phyloP scores from a whole-genome alignment of 305 asterid species.

The Ilex paraguariensis region DNA sequence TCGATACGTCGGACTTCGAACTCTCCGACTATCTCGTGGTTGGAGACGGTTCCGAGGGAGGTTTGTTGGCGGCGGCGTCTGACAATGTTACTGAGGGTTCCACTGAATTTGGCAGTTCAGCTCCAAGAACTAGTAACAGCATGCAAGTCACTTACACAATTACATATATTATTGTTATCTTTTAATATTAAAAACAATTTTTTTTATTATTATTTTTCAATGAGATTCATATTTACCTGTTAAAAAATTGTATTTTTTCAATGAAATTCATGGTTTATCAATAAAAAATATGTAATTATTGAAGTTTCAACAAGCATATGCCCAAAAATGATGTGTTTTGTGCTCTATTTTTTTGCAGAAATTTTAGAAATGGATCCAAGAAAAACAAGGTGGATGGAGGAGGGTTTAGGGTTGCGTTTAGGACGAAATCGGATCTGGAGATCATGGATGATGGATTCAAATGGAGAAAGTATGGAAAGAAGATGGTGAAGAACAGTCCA shows the following conservation, averaged over 20 bases:
- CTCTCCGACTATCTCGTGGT: slow-evolving; percentile 17
- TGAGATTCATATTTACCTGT: too few relatives aligned
- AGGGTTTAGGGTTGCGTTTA: slow-evolving; percentile 71
- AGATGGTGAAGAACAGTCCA: slow-evolving; percentile 93
- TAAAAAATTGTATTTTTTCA: too few relatives aligned
- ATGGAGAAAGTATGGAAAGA: slow-evolving; percentile 96
- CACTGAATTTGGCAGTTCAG: slow-evolving; percentile 1
- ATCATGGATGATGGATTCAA: slow-evolving; percentile 85
- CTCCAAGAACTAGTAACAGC: slow-evolving; percentile 3
- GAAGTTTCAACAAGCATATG: too few relatives aligned
- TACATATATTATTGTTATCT: too few relatives aligned
- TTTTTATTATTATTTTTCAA: too few relatives aligned
- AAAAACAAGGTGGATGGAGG: slow-evolving; percentile 25
- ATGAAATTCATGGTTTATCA: too few relatives aligned
- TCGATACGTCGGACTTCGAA: slow-evolving; percentile 14
- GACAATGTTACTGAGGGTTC: slow-evolving; percentile 11
- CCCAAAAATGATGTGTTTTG: too few relatives aligned
- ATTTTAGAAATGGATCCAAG: too few relatives aligned
- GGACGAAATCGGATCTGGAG: slow-evolving; percentile 70
- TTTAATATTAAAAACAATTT: too few relatives aligned
- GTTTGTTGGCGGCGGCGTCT: not conserved
- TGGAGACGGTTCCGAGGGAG: slow-evolving; percentile 9
- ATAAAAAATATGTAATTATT: too few relatives aligned
- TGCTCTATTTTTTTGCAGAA: too few relatives aligned
- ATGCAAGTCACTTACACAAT: slow-evolving; percentile 17